Evolutionary conservation across 208 protist species (phyloP), one percentile per base, ranked within the genome.

Genomic region (Acanthamoeba castellanii): DNA sequence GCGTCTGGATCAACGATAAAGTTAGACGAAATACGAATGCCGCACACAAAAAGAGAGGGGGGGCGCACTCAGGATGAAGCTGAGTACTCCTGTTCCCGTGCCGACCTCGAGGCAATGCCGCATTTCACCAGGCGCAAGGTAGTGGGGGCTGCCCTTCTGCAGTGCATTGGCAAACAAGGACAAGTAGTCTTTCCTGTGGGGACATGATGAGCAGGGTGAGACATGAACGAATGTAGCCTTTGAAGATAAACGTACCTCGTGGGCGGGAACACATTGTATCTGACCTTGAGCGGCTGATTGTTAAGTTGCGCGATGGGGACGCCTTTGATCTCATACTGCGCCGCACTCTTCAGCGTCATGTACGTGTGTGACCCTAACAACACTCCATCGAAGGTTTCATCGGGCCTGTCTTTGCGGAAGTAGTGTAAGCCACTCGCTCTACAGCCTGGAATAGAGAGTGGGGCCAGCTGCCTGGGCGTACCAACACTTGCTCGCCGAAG

Each of bases 261-360:
- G 30, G 87, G 87, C 13, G 87, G 87, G 64, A 76, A 92, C 11
- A 92, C 87, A 59, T 55, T 55, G 45, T 92, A 92, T 25, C 87
- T 9, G 27, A 68, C 18, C 32, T 70, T 55, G 87, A 92, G 14
- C 22, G 4, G 3, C 27, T 45, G 82, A 42, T 45, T 66, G 27
- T 27, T 25, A 7, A 88, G 87, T 18, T 76, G 64, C 7, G n/a
- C 25, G 27, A 92, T 55, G 0, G 22, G 37, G 8, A 92, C n/a
- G 22, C 87, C 87, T n/a, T 92, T 68, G 32, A 55, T 45, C 87
- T 92, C 87, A 34, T 92, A 92, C 59, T 92, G 87, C 9, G 22
- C 87, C 0, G 64, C 87, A n/a, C 61, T 74, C 87, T 92, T 92
- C 14, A 92, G 55, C 37, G 34, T 34, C 52, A 92, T 92, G 42